Percentiles rank a stretch among this genome's conserved stretches.
Evolutionary conservation across 306 rosid species (phyloP).

Genomic region (Fragaria nilgerrensis): DNA sequence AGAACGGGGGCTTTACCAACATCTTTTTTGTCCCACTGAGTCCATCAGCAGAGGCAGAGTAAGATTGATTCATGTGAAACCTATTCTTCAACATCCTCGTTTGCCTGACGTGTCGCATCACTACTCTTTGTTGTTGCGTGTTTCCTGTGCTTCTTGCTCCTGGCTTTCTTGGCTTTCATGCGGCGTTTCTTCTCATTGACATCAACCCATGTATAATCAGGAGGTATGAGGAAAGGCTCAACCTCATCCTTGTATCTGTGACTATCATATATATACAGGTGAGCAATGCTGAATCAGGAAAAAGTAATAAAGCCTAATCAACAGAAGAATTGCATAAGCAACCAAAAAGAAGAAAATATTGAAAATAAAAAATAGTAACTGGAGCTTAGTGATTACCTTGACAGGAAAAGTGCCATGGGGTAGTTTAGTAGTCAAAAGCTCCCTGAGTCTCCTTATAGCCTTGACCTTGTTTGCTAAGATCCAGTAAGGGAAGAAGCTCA

Average conservation of each 20-base stretch:
- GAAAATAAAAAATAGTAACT: neutral
- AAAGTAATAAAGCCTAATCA: neutral
- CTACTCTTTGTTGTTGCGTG: constrained; percentile 49
- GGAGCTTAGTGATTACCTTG: constrained; percentile 54
- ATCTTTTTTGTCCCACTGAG: constrained; percentile 37
- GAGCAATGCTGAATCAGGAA: neutral
- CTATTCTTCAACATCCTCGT: constrained; percentile 66
- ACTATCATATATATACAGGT: constrained; percentile 43
- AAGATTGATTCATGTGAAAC: constrained; percentile 12
- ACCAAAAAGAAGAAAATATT: neutral
- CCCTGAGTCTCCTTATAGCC: constrained; percentile 93
- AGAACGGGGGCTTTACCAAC: constrained; percentile 37
- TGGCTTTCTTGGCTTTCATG: constrained; percentile 91
- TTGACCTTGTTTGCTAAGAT: constrained; percentile 95
- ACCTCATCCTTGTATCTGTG: constrained; percentile 76
- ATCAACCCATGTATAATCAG: constrained; percentile 92
- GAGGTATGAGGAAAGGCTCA: constrained; percentile 90
- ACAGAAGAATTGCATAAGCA: neutral
- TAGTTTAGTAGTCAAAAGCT: constrained; percentile 96
- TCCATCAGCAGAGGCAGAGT: constrained; percentile 24
- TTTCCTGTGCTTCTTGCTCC: constrained; percentile 76
- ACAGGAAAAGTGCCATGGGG: constrained; percentile 94
- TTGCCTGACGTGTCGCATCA: constrained; percentile 58
- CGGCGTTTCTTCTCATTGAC: constrained; percentile 95
- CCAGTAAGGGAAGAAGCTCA: constrained; percentile 93